These are phyloP conservation scores for Streptanthus diversifolius DNA, from an alignment of 345 rosid species.

Conservation along the genomic window DNA sequence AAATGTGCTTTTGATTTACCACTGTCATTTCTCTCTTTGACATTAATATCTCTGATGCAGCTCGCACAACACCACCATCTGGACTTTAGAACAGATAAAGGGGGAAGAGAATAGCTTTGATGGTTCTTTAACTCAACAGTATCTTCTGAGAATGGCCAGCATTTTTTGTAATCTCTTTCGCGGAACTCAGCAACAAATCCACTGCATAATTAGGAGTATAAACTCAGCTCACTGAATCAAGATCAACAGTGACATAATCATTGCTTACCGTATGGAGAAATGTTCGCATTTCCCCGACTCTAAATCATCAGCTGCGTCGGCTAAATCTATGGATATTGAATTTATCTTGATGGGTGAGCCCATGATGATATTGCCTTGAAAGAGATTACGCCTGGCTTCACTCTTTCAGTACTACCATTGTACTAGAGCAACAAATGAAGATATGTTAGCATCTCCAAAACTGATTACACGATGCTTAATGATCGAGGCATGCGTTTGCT, in stretches of 20 bases:
- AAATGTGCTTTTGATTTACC: not conserved
- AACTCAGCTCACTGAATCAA: not conserved
- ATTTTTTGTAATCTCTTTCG: constrained; percentile 44
- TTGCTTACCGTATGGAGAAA: constrained; percentile 68
- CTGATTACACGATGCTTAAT: too few species aligned
- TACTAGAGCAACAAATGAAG: not conserved
- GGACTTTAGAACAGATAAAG: constrained; percentile 45
- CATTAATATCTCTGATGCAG: constrained; percentile 38
- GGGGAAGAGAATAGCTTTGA: constrained; percentile 40
- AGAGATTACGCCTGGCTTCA: not conserved
- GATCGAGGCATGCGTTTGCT: too few species aligned
- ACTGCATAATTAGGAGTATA: constrained; percentile 34
- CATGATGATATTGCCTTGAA: not conserved
- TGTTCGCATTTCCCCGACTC: constrained; percentile 43
- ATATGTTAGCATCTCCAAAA: not conserved
- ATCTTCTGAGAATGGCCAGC: constrained; percentile 58
- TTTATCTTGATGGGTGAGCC: constrained; percentile 48
- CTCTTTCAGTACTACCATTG: not conserved
- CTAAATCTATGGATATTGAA: constrained; percentile 56
- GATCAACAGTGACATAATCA: not conserved
- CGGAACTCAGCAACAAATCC: constrained; percentile 65
- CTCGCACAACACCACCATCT: constrained; percentile 55
- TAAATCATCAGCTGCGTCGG: constrained; percentile 10
- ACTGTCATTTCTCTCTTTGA: constrained; percentile 20
- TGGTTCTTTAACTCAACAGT: constrained; percentile 31